Evolutionary conservation across 306 rosid genomes (phyloP), one percentile per base, ranked within the genome.

Genomic region (Pyrus bretschneideri): DNA sequence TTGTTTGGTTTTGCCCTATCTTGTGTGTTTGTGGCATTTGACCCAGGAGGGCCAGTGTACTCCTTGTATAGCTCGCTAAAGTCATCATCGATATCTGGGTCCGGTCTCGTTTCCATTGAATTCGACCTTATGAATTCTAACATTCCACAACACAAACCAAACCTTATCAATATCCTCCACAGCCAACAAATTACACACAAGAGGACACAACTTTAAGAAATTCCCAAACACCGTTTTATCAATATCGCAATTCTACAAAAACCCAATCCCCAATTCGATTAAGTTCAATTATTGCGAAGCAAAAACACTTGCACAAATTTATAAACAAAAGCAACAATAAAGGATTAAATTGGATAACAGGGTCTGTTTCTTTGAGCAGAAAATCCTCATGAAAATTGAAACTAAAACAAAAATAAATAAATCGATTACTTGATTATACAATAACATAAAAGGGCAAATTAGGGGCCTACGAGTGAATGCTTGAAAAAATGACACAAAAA

Each of bases 11-110:
- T 83, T 31, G 30, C 83, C 84, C 63, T 83, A 31, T 96, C 97
- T 67, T 87, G 96, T 6, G 85, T 40, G 76, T 70, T 77, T 21
- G 65, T 33, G 45, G 96, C 33, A 58, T 87, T 83, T 8, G 86
- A 79, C 67, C 90, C 84, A 2, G 71, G 83, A 62, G 99, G 99
- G 27, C 99, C 99, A 21, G 99, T 96, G 79, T 96, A 96, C 88
- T 93, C 99, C 88, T 96, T 96, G 83, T 96, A 96, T 30, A 96
- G 91, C 18, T 96, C 98, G 7, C 85, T 87, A 65, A 96, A 92
- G 78, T 96, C 99, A 9, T 96, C 99, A 21, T 96, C 99, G 3
- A 78, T 72, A 70, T 96, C 99, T 18, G 86, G 90, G 81, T 91
- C 97, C 5, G 89, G 87, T 70, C 89, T 85, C 73, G 79, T 86